Evolutionary conservation across 192 early-diverging fungal species (phyloP), one percentile per base, ranked within the genome.

Genomic region (Backusella liffmaniae): DNA sequence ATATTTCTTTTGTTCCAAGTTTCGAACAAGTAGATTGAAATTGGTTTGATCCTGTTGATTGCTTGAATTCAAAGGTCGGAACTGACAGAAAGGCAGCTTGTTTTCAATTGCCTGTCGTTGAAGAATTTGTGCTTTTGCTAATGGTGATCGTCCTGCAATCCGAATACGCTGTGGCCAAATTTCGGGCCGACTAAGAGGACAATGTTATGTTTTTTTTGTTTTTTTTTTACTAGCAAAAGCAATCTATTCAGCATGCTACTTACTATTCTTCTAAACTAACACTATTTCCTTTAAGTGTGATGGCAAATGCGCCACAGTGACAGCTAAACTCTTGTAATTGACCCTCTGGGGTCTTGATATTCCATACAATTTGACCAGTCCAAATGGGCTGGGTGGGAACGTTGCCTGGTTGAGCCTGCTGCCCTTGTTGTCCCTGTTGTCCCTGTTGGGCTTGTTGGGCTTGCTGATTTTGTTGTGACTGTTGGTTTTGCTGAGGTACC

Each of bases 311-410:
- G 12, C 72, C 78, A 53, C 82, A 83, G 34, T 80, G 78, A 59
- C 77, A 83, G 29, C 78, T 79, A 30, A 77, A 83, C 67, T 83
- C 82, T 59, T 76, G 67, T 16, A 72, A 44, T n/a, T 72, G 46
- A 12, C 76, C 76, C n/a, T 78, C 74, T 10, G 76, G 73, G 4
- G 74, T 67, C 66, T 83, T 83, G 42, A 83, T 75, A 46, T 76
- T 72, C 82, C 82, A 83, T 5, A 80, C 82, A 77, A 83, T 83
- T 37, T 79, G 75, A 4, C 82, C 82, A 8, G 72, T 74, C 82
- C 82, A 83, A 2, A 83, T 74, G 4, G 79, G 75, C 36, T 67
- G 76, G 10, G 71, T 66, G 3, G 74, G 69, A 0, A 67, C 69
- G 13, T 53, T 66, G 30, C 49, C 62, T 44, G 66, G 67, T 74